Percentiles rank a stretch among this genome's conserved stretches.
Evolutionary conservation across 2,329 filamentous ascomycete species (phyloP).

Genomic region (Nemania serpens): DNA sequence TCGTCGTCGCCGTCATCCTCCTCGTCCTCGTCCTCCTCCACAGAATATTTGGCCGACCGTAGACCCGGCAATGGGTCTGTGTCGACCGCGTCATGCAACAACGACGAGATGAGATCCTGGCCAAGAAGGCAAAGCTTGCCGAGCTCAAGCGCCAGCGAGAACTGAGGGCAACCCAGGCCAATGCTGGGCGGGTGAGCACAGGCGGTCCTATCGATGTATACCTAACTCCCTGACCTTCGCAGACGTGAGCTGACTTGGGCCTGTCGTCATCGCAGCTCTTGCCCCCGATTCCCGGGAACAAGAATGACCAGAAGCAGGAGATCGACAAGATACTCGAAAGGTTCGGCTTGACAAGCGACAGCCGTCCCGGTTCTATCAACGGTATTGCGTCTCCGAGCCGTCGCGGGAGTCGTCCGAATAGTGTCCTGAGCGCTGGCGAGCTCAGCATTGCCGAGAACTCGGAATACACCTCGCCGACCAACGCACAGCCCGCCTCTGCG

Average conservation of each 20-base stretch:
- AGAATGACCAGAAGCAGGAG: slow-evolving; percentile 71
- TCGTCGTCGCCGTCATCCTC: background rate
- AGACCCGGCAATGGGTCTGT: slow-evolving; percentile 52
- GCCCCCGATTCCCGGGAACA: slow-evolving; percentile 71
- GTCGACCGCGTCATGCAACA: slow-evolving; percentile 65
- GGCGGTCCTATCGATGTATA: slow-evolving; percentile 74
- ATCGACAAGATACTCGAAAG: slow-evolving; percentile 86
- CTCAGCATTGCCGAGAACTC: slow-evolving; percentile 77
- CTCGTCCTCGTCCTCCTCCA: background rate
- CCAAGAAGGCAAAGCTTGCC: slow-evolving; percentile 95
- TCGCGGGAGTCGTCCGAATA: slow-evolving; percentile 80
- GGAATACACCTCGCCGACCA: slow-evolving; percentile 58
- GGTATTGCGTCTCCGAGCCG: slow-evolving; percentile 68
- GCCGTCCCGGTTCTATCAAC: slow-evolving; percentile 71
- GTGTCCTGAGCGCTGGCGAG: slow-evolving; percentile 80
- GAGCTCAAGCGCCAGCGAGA: slow-evolving; percentile 94
- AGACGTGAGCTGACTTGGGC: slow-evolving; percentile 26
- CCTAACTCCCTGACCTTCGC: slow-evolving; percentile 25
- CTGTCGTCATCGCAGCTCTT: slow-evolving; percentile 55
- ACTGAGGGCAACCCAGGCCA: slow-evolving; percentile 76
- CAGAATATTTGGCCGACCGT: slow-evolving; percentile 27
- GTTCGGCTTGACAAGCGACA: slow-evolving; percentile 70
- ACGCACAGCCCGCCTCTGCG: slow-evolving; percentile 43
- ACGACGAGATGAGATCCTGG: slow-evolving; percentile 93
- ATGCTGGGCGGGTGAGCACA: slow-evolving; percentile 69